Base-by-base conservation (phyloP, 257 asterid genomes). In the Solanum clarkiae region DNA sequence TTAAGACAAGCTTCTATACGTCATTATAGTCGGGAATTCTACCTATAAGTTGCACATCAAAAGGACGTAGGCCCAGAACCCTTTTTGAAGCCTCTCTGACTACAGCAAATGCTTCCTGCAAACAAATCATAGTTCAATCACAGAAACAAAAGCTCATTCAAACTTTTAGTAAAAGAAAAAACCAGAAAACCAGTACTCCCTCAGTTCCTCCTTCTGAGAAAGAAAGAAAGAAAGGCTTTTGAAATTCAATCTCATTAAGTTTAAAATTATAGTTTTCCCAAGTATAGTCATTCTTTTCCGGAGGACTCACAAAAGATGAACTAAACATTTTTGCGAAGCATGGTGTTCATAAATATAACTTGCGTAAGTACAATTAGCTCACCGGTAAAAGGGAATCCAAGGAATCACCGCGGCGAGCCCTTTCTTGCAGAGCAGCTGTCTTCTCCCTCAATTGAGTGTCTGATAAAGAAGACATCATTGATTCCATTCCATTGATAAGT, bases 11-110 rank as follows among this genome's bases (percentile, higher is more conserved):
- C 44, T 77, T 20, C 65, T 51, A 77, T 26, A 77, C 45, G 53
- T 51, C 65, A 77, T 51, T 51, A 24, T 51, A 24, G 45, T 49
- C 82, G 4, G 42, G 65, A 49, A 14, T 83, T 79, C 80, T 87
- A 93, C 99, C 99, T 87, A 96, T 95, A 86, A 96, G 89, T 88
- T 96, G 99, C 53, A 95, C 98, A 87, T 96, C 98, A 83, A 96
- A 96, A 15, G 99, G 99, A 59, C 99, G 97, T 86, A 96, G 98
- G 81, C 98, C 99, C 2, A 96, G 95, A 90, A 96, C 99, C 90
- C 99, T 92, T 88, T 88, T 93, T 16, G 98, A 96, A 86, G 99
- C 99, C 94, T 96, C 99, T 86, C 98, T 92, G 56, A 96, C 99
- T 15, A 96, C 88, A 40, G 97, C 91, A 90, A 94, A 96, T 80